A percentile compares a stretch with the other conserved stretches of the same genome.
Conservation (phyloP, 2,329 filamentous ascomycete genomes). For the Falciphora oryzae region DNA sequence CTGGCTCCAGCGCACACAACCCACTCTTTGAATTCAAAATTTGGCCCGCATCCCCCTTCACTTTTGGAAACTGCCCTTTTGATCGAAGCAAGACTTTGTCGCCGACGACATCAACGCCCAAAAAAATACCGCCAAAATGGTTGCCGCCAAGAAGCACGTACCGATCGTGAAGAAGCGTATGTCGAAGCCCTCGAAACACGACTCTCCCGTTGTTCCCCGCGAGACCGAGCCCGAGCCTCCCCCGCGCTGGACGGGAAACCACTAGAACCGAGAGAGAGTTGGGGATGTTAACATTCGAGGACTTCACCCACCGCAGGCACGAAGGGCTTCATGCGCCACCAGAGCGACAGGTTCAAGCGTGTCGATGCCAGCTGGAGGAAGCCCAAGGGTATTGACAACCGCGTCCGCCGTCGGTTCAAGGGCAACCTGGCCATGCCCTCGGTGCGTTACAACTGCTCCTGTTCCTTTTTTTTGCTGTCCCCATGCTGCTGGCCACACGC, state of each 20-base stretch:
- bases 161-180: slow-evolving; percentile 99
- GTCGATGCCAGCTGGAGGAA: slow-evolving; percentile 89
- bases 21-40: too few species aligned
- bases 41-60: too few species aligned
- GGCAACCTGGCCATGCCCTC: slow-evolving; percentile 95
- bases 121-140: slow-evolving; percentile 60
- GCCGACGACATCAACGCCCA: not conserved
- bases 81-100: too few species aligned
- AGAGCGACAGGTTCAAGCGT: slow-evolving; percentile 95
- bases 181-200: slow-evolving; percentile 34
- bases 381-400: slow-evolving; percentile 99
- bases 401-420: slow-evolving; percentile 95
- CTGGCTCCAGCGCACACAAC: too few species aligned
- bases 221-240: not conserved
- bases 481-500: not conserved
- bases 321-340: slow-evolving; percentile 94
- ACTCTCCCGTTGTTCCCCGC: not conserved
- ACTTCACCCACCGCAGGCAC: slow-evolving; percentile 56
- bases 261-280: not conserved
- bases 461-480: slow-evolving; percentile 1
- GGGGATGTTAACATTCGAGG: slow-evolving; percentile 14
- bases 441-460: slow-evolving; percentile 54
- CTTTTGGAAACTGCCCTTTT: too few species aligned
- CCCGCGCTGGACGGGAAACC: not conserved
- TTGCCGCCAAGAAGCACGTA: slow-evolving; percentile 98